phyloP scores from a whole-genome alignment of 768 basidiomycete species.

The Suillus lakei region DNA sequence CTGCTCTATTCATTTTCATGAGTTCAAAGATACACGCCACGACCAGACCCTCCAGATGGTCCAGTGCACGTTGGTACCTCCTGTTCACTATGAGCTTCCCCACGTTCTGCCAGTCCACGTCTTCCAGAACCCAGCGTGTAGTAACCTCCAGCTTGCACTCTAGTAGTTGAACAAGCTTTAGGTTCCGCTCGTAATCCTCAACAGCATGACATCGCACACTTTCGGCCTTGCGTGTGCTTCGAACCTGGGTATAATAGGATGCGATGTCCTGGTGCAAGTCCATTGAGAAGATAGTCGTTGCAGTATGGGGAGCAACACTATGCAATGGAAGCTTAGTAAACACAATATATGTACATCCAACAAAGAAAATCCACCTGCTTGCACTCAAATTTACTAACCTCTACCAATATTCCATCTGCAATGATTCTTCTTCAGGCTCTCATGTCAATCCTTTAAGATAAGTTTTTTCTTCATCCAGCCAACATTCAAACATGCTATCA shows the following conservation, averaged over 20 bases:
- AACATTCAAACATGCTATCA: constrained; percentile 9
- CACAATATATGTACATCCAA: background rate
- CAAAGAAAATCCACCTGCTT: constrained; percentile 15
- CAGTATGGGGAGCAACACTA: too few species aligned
- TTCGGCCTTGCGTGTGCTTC: constrained; percentile 11
- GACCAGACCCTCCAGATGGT: constrained; percentile 21
- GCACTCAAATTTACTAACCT: constrained; percentile 5
- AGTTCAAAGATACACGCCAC: constrained; percentile 25
- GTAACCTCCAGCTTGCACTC: constrained; percentile 14
- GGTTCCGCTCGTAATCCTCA: constrained; percentile 14
- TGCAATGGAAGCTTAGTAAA: too few species aligned
- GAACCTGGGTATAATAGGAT: background rate
- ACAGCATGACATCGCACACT: constrained; percentile 19
- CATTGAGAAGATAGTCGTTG: too few species aligned
- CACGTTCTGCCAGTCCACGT: constrained; percentile 1
- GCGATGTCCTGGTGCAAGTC: too few species aligned
- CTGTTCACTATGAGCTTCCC: constrained; percentile 2
- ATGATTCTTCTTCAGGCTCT: constrained; percentile 18
- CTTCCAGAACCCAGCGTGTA: constrained; percentile 15
- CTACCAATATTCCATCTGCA: constrained; percentile 22
- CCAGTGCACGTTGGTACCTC: constrained; percentile 14
- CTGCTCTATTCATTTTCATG: constrained; percentile 23
- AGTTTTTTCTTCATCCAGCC: constrained; percentile 17
- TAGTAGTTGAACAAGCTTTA: constrained; percentile 13
- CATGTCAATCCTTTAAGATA: constrained; percentile 8